A percentile compares a stretch with the other conserved stretches of the same genome.
Conservation (phyloP, 1,284 basidiomycete genomes). For the Salmacisia buchloeana region DNA sequence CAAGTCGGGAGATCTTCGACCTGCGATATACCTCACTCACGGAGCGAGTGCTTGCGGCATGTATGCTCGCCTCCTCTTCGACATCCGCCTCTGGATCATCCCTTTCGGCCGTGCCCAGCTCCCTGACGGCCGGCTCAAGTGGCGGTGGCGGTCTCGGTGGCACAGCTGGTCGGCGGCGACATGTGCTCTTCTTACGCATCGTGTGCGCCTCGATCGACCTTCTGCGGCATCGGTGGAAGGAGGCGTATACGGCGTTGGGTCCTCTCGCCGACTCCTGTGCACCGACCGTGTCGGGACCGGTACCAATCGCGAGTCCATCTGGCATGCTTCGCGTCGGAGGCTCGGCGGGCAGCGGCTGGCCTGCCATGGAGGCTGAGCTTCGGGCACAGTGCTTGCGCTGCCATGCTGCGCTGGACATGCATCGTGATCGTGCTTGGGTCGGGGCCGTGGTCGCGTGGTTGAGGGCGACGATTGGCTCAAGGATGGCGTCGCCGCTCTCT, state of each 20-base stretch:
- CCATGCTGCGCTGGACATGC: slow-evolving; percentile 58
- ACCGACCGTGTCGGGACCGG: not conserved
- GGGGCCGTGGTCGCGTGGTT: slow-evolving; percentile 59
- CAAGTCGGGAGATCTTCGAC: slow-evolving; percentile 50
- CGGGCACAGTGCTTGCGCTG: slow-evolving; percentile 65
- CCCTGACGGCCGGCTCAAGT: not conserved
- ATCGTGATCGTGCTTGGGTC: slow-evolving; percentile 68
- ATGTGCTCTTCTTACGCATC: slow-evolving; percentile 1
- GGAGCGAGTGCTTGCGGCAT: slow-evolving; percentile 74
- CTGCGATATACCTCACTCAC: slow-evolving; percentile 55
- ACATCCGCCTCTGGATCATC: not conserved
- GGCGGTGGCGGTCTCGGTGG: not conserved
- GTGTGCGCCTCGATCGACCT: not conserved
- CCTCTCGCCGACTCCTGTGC: slow-evolving; percentile 53
- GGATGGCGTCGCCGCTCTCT: not conserved
- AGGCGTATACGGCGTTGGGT: slow-evolving; percentile 16
- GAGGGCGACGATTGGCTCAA: not conserved
- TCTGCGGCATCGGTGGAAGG: slow-evolving; percentile 15
- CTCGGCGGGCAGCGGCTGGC: slow-evolving; percentile 44
- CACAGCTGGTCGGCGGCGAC: not conserved
- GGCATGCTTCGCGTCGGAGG: not conserved
- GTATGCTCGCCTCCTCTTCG: slow-evolving; percentile 51
- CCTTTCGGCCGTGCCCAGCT: not conserved
- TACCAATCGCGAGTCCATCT: not conserved
- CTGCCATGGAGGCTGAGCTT: slow-evolving; percentile 68